Evolutionary conservation across 768 basidiomycete species (phyloP).

Genomic region (Trametes coccinea): DNA sequence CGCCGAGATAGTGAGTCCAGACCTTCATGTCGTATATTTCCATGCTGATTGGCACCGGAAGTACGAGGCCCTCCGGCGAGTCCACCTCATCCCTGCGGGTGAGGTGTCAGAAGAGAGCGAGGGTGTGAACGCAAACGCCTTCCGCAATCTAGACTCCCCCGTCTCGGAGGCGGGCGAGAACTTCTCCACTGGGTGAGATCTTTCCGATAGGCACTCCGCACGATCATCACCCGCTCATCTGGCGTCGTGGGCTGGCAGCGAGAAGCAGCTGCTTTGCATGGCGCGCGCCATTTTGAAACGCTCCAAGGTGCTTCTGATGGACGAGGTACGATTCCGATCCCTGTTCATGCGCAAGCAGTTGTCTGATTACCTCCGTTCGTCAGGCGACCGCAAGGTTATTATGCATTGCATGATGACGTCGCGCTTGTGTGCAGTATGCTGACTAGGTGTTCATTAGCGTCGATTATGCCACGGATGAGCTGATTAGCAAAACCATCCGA

Average conservation of each 20-base stretch:
- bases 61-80: slow-evolving; percentile 84
- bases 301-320: slow-evolving; percentile 80
- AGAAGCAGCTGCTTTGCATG: slow-evolving; percentile 89
- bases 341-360: background rate
- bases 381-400: slow-evolving; percentile 68
- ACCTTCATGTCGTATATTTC: background rate
- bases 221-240: slow-evolving; percentile 6
- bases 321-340: slow-evolving; percentile 53
- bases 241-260: slow-evolving; percentile 37
- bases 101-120: slow-evolving; percentile 49
- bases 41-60: slow-evolving; percentile 30
- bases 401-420: slow-evolving; percentile 4
- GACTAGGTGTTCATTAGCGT: slow-evolving; percentile 43
- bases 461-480: slow-evolving; percentile 86
- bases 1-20: slow-evolving; percentile 64
- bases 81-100: slow-evolving; percentile 69
- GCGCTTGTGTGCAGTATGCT: too few species aligned
- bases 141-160: slow-evolving; percentile 70
- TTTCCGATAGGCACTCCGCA: background rate
- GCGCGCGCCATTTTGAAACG: slow-evolving; percentile 81
- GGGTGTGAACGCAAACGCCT: slow-evolving; percentile 69
- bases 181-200: slow-evolving; percentile 75
- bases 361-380: slow-evolving; percentile 8
- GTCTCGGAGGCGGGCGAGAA: slow-evolving; percentile 89
- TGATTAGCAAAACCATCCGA: slow-evolving; percentile 80